phyloP scores from a whole-genome alignment of 441 rosid species.

The Cnidoscolus chayamansa region DNA sequence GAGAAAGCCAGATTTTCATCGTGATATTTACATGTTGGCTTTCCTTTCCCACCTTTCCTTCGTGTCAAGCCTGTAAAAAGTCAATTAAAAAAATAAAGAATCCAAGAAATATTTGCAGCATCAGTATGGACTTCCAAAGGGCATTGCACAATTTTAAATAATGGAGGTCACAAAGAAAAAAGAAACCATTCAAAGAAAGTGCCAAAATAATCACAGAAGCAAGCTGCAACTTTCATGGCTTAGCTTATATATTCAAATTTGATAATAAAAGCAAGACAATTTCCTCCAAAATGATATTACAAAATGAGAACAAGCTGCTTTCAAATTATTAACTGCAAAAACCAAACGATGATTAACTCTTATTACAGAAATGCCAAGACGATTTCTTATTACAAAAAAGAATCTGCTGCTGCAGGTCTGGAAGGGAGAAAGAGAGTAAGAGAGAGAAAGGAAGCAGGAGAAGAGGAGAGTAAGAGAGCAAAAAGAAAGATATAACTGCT shows the following conservation, averaged over 20 bases:
- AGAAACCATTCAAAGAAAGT: background rate
- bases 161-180: background rate
- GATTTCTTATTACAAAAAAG: too few species aligned
- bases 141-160: background rate
- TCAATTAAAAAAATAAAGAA: background rate
- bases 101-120: background rate
- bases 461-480: too few species aligned
- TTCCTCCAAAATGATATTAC: background rate
- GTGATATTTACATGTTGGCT: slow-evolving; percentile 67
- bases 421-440: too few species aligned
- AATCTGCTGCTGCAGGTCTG: too few species aligned
- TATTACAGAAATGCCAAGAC: background rate
- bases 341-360: background rate
- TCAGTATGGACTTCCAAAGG: background rate
- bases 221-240: too few species aligned
- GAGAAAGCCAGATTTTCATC: background rate
- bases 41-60: slow-evolving; percentile 95
- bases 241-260: background rate
- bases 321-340: background rate
- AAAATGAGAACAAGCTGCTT: background rate
- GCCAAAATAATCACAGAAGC: background rate
- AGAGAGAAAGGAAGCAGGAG: too few species aligned
- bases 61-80: slow-evolving; percentile 62
- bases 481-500: too few species aligned
- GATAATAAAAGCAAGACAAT: background rate